A percentile compares a stretch with the other conserved stretches of the same genome.
Evolutionary conservation across 2,329 filamentous ascomycete genomes (phyloP).

Genomic region (Stachybotrys elegans): DNA sequence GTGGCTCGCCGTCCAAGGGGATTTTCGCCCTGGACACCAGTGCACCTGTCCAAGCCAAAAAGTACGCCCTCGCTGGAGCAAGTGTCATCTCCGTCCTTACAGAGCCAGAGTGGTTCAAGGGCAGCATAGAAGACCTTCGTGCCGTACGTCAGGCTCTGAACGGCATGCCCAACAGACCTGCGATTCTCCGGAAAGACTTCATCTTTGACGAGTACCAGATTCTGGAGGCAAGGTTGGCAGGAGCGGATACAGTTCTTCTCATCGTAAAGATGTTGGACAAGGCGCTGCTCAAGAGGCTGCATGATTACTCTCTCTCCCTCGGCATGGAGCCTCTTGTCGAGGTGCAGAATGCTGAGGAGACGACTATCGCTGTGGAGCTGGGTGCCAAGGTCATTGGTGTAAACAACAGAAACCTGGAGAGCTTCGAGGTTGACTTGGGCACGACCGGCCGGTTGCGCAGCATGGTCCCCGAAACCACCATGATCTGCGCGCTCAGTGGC

Average conservation of each 20-base stretch:
- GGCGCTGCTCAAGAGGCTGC: constrained; percentile 68
- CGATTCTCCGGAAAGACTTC: constrained; percentile 91
- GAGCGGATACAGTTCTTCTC: constrained; percentile 88
- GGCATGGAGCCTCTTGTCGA: constrained; percentile 98
- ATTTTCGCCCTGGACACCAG: constrained; percentile 84
- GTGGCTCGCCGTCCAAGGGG: constrained; percentile 93
- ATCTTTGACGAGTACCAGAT: constrained; percentile 99
- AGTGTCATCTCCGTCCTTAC: constrained; percentile 98
- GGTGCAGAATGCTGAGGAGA: constrained; percentile 91
- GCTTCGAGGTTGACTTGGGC: constrained; percentile 91
- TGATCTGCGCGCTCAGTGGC: constrained; percentile 90
- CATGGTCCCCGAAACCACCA: constrained; percentile 78
- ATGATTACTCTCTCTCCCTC: constrained; percentile 80
- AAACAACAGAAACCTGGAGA: constrained; percentile 95
- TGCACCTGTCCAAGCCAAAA: constrained; percentile 82
- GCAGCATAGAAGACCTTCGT: constrained; percentile 87
- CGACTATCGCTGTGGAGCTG: constrained; percentile 78
- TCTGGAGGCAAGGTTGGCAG: constrained; percentile 84
- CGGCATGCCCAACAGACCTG: constrained; percentile 87
- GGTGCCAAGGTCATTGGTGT: constrained; percentile 92
- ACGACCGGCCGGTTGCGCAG: constrained; percentile 86
- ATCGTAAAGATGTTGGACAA: constrained; percentile 97
- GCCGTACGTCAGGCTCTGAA: constrained; percentile 84
- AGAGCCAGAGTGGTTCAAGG: constrained; percentile 98
- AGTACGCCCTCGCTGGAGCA: constrained; percentile 88